Base-by-base conservation (phyloP, 306 rosid genomes). In the Quercus agrifolia region DNA sequence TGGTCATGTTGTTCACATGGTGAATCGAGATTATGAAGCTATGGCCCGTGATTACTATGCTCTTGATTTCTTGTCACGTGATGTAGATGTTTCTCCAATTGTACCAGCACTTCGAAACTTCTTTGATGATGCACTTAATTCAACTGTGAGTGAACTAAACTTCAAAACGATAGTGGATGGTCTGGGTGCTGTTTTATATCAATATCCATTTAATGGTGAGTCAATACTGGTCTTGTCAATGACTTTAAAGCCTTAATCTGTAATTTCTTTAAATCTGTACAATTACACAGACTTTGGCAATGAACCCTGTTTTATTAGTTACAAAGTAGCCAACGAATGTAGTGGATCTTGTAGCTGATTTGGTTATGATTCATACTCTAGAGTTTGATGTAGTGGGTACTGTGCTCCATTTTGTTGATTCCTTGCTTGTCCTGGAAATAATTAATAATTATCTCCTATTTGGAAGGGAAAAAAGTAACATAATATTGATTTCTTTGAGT, bases 1-100 rank as follows among this genome's bases (percentile, higher is more conserved):
- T 64, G 97, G 97, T 70, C 97, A 94, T 78, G 94, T 94, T 75
- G 98, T 94, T 87, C 99, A 95, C 92, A 83, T 95, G 95, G 97
- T 95, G 56, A 95, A 95, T 79, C 85, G 99, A 70, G 99, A 95
- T 81, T 95, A 95, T 28, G 99, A 92, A 87, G 99, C 99, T 74
- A 95, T 95, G 99, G 99, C 99, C 74, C 92, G 83, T 49, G 99
- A 95, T 81, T 95, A 95, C 87, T 95, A 91, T 69, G 93, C 90
- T 71, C 91, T 94, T 77, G 87, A 94, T 85, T 92, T 95, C 84
- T 85, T 95, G 82, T 87, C 95, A 49, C 86, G 86, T 74, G 94
- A 95, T 75, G 89, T 93, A 21, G 99, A 95, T 77, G 91, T 92
- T 64, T 71, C 97, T 83, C 97, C 97, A 61, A 95, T 92, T 83